Evolutionary conservation across 2,329 filamentous ascomycete genomes (phyloP).

Genomic region (Aspergillus caelatus): DNA sequence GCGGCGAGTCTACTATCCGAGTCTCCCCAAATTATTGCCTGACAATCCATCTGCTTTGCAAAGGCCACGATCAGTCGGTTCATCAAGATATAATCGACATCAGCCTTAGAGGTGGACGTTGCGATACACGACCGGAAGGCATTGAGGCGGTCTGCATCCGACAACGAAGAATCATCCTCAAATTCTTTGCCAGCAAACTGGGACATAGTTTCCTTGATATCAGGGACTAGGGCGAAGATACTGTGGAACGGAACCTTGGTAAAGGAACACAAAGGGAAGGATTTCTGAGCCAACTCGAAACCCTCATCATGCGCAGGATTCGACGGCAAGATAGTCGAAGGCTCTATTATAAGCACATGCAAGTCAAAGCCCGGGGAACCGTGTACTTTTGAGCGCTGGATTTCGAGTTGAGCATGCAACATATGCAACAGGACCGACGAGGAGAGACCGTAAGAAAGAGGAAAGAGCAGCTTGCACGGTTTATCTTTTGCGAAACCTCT

Average conservation of each 20-base stretch:
- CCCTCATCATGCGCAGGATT: slow-evolving; percentile 28
- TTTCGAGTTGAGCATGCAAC: slow-evolving; percentile 68
- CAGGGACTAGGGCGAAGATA: slow-evolving; percentile 53
- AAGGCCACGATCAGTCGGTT: slow-evolving; percentile 70
- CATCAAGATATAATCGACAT: slow-evolving; percentile 71
- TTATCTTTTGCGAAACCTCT: slow-evolving; percentile 40
- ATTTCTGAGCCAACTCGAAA: slow-evolving; percentile 54
- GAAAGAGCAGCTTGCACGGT: slow-evolving; percentile 67
- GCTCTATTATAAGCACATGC: slow-evolving; percentile 46
- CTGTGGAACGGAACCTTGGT: slow-evolving; percentile 65
- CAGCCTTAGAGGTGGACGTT: slow-evolving; percentile 74
- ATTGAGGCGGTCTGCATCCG: slow-evolving; percentile 53
- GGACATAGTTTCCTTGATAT: slow-evolving; percentile 35
- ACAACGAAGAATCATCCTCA: slow-evolving; percentile 30
- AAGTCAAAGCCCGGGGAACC: slow-evolving; percentile 70
- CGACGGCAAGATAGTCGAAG: slow-evolving; percentile 32
- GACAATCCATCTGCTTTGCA: slow-evolving; percentile 63
- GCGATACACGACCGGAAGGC: slow-evolving; percentile 63
- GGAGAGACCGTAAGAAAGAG: slow-evolving; percentile 80
- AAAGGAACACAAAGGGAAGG: slow-evolving; percentile 70
- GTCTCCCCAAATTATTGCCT: slow-evolving; percentile 78
- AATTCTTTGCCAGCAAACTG: slow-evolving; percentile 33
- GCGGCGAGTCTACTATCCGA: slow-evolving; percentile 87
- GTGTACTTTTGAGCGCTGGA: slow-evolving; percentile 63
- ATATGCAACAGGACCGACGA: slow-evolving; percentile 78